Evolutionary conservation across 176 grass and related monocot species (phyloP), one percentile per base, ranked within the genome.

Genomic region (Tillandsia leiboldiana): DNA sequence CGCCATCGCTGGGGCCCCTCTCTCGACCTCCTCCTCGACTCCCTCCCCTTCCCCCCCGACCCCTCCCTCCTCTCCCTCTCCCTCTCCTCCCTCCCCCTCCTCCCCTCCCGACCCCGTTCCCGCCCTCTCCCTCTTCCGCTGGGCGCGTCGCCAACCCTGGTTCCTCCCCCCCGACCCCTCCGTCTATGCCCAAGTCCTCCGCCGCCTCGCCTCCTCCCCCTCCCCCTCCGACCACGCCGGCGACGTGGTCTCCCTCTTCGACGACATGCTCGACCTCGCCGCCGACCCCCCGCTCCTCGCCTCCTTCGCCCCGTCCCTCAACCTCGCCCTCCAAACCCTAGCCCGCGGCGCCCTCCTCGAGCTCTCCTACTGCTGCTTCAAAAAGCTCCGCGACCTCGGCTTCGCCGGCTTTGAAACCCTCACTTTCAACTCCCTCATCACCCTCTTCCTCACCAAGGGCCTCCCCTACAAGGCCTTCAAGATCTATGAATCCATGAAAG

Each of bases 401-500:
- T 85, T 92, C 68, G 66, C 12, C 23, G 68, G 58, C 59, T 77
- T 97, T 48, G 66, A 74, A 57, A 83, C 89, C 15, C 68, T 77
- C n/a, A 72, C 89, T 1, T 97, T 71, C 65, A 97, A 97, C 72
- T 86, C 89, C 50, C 73, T 97, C 20, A 88, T 97, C 18, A 92
- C 89, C 59, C 84, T 97, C 65, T 86, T 97, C 23, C 71, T 97
- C 20, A 53, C 78, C 62, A 90, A 91, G 70, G 94, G 94, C 50
- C 80, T 97, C 17, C 77, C 86, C 51, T 97, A 83, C 71, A 97
- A 97, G 70, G 86, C 89, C 26, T 97, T 97, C 75, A 89, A 92
- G 71, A 88, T 93, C 59, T 88, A 92, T 12, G 87, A 97, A 23
- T 81, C 88, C 62, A 93, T 92, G 89, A 66, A 82, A 3, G 51